These are phyloP conservation scores for Erodium moschatum DNA, from an alignment of 441 rosid species.

Conservation along the genomic window DNA sequence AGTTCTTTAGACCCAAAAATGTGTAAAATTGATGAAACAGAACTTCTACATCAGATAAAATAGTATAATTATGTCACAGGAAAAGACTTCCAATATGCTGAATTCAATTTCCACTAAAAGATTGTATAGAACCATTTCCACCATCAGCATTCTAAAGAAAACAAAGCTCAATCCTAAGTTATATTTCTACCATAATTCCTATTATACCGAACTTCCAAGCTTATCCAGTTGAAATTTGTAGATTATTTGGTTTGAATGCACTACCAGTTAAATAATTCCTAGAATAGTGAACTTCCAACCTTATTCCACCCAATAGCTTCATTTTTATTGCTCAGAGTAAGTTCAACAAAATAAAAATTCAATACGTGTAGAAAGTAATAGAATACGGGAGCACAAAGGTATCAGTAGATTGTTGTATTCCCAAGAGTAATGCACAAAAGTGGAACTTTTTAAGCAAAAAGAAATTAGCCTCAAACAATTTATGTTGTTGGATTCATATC, in stretches of 20 bases:
- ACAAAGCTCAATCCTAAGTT: not conserved
- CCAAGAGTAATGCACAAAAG: too few relatives aligned
- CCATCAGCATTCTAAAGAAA: not conserved
- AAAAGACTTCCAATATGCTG: not conserved
- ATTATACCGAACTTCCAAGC: not conserved
- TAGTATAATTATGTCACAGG: not conserved
- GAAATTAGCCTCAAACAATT: too few relatives aligned
- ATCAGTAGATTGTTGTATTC: too few relatives aligned
- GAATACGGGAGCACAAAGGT: too few relatives aligned
- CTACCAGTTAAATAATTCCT: not conserved
- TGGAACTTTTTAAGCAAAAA: too few relatives aligned
- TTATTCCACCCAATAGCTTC: not conserved
- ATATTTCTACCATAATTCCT: not conserved
- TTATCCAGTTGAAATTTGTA: not conserved
- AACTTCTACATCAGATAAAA: not conserved
- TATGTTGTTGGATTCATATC: too few relatives aligned
- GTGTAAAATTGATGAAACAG: not conserved
- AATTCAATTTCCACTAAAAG: not conserved
- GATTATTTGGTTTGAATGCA: not conserved
- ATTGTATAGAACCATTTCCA: not conserved
- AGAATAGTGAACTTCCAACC: not conserved
- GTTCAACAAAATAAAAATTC: too few relatives aligned
- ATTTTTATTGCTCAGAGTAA: too few relatives aligned
- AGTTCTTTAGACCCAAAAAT: constrained; percentile 8
- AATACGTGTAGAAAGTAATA: too few relatives aligned